Percentiles rank a stretch among this genome's conserved stretches.
These are phyloP conservation scores for Xylariaceae sp. DNA, from an alignment of 2,329 filamentous ascomycete species.

Conservation along the genomic window DNA sequence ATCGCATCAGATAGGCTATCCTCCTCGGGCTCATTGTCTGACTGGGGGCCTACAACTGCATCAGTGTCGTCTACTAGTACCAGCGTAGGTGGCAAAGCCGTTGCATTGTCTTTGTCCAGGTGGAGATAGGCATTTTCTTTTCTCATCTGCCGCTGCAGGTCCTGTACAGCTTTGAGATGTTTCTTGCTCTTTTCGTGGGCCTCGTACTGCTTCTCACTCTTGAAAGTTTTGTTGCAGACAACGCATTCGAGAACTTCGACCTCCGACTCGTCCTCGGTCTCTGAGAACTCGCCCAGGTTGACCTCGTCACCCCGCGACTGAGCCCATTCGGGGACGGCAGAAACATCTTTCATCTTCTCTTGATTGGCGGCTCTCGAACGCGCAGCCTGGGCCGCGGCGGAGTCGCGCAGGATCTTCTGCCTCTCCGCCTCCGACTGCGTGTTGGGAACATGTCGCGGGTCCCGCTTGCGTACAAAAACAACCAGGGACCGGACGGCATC, in stretches of 20 bases:
- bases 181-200: constrained; percentile 97
- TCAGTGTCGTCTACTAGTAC: no score
- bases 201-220: constrained; percentile 88
- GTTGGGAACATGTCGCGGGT: constrained; percentile 78
- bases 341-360: constrained; percentile 62
- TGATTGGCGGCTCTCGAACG: constrained; percentile 77
- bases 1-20: not conserved
- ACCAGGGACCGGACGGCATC: constrained; percentile 85
- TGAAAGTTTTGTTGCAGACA: constrained; percentile 73
- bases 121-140: constrained; percentile 66
- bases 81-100: no score
- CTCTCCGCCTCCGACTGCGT: constrained; percentile 75
- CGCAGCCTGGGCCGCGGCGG: constrained; percentile 79
- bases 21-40: no score
- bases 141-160: constrained; percentile 76
- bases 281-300: constrained; percentile 53
- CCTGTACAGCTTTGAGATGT: constrained; percentile 79
- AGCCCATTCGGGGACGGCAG: constrained; percentile 71
- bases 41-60: no score
- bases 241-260: constrained; percentile 67
- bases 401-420: constrained; percentile 71
- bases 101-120: constrained; percentile 28
- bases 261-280: constrained; percentile 51
- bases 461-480: constrained; percentile 83
- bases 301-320: constrained; percentile 51